Percentiles rank a stretch among this genome's conserved stretches.
Evolutionary conservation across 441 rosid species (phyloP).

Genomic region (Theobroma grandiflorum): DNA sequence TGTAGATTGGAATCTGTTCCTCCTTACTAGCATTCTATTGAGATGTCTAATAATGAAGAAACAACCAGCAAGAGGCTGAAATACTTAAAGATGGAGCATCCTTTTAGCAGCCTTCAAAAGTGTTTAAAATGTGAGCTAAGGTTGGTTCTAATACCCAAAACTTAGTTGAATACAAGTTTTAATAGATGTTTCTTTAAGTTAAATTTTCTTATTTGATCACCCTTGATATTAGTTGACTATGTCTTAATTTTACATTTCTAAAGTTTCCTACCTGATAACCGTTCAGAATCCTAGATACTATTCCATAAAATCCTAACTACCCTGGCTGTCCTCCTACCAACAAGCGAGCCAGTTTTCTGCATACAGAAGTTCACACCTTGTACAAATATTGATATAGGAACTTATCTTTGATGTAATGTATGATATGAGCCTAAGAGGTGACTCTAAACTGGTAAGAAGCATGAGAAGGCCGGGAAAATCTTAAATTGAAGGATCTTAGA

Average conservation of each 20-base stretch:
- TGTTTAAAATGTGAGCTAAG: too few species aligned
- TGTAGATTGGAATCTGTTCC: neutral
- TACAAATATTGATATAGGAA: too few species aligned
- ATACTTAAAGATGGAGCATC: neutral
- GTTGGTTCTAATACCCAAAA: too few species aligned
- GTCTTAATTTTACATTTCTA: too few species aligned
- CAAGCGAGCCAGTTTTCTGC: neutral
- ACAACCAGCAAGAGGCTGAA: neutral
- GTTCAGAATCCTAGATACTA: neutral
- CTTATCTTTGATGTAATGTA: too few species aligned
- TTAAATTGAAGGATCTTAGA: conserved; percentile 7
- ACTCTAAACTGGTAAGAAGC: neutral
- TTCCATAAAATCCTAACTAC: too few species aligned
- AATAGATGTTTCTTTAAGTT: too few species aligned
- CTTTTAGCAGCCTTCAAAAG: too few species aligned
- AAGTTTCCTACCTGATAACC: neutral
- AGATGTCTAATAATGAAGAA: neutral
- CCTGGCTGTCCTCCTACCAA: neutral
- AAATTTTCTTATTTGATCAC: too few species aligned
- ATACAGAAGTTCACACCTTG: neutral
- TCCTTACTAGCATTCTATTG: neutral
- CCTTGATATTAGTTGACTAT: too few species aligned
- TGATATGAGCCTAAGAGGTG: neutral
- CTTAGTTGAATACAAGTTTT: too few species aligned
- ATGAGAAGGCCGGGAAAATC: neutral